A percentile compares a stretch with the other conserved stretches of the same genome.
Conservation (phyloP, 2,329 filamentous ascomycete species). For the Exserohilum rostratum region DNA sequence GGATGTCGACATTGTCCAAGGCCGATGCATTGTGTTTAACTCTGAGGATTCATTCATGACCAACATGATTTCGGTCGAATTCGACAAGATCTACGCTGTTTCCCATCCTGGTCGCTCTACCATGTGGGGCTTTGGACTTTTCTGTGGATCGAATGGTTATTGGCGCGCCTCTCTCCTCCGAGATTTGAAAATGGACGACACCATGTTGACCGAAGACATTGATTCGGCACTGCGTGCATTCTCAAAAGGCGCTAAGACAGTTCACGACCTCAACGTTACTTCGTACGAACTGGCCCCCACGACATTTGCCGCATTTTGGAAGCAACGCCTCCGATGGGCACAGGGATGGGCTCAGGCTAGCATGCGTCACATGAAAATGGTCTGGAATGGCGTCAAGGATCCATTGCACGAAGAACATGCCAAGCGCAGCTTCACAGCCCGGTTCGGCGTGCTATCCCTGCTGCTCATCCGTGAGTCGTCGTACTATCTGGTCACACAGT, state of each 20-base stretch:
- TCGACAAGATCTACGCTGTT: slow-evolving; percentile 60
- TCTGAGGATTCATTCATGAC: slow-evolving; percentile 52
- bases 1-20: slow-evolving; percentile 57
- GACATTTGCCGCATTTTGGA: slow-evolving; percentile 54
- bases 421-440: slow-evolving; percentile 45
- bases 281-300: slow-evolving; percentile 58
- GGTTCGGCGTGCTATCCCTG: slow-evolving; percentile 55
- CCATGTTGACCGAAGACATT: slow-evolving; percentile 59
- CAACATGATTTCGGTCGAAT: slow-evolving; percentile 57
- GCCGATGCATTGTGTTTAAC: slow-evolving; percentile 58
- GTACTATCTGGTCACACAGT: slow-evolving; percentile 58
- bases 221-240: slow-evolving; percentile 57
- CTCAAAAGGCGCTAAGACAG: slow-evolving; percentile 51
- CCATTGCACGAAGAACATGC: slow-evolving; percentile 31
- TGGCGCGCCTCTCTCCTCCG: slow-evolving; percentile 54
- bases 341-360: slow-evolving; percentile 60
- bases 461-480: slow-evolving; percentile 55
- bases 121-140: slow-evolving; percentile 57
- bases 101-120: slow-evolving; percentile 56
- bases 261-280: slow-evolving; percentile 57
- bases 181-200: slow-evolving; percentile 57
- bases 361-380: slow-evolving; percentile 50
- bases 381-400: slow-evolving; percentile 50
- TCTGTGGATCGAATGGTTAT: slow-evolving; percentile 58
- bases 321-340: slow-evolving; percentile 58